Percentiles rank a stretch among this genome's conserved stretches.
Conservation (phyloP, 23 red algal species). For the Cyanidiococcus yangmingshanensis region DNA sequence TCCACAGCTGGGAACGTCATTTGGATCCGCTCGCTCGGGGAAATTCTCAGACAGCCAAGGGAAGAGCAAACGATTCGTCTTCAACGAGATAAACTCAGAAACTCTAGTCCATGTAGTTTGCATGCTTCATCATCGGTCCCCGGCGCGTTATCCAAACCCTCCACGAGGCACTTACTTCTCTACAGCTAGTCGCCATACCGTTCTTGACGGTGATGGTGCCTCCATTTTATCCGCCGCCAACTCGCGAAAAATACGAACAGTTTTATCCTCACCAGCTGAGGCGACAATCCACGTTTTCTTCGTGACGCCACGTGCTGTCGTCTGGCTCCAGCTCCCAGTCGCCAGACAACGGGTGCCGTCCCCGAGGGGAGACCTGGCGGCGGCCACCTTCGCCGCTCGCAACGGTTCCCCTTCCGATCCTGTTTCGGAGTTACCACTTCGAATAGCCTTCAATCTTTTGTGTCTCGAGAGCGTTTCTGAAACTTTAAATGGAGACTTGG, state of each 20-base stretch:
- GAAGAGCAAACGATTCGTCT: slow-evolving; percentile 12
- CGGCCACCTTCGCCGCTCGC: neutral
- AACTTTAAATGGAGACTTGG: too few species aligned
- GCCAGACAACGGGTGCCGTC: neutral
- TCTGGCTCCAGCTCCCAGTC: neutral
- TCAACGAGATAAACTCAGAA: neutral
- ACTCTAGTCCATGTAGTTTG: slow-evolving; percentile 3
- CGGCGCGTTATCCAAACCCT: neutral
- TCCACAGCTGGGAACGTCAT: too few species aligned
- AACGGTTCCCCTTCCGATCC: neutral
- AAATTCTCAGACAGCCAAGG: slow-evolving; percentile 13
- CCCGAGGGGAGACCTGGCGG: neutral
- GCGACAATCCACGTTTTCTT: neutral
- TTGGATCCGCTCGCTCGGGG: too few species aligned
- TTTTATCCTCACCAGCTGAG: slow-evolving; percentile 6
- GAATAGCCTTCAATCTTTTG: too few species aligned
- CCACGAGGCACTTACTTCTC: too few species aligned
- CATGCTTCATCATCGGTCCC: neutral
- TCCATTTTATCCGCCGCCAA: too few species aligned
- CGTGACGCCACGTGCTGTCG: neutral
- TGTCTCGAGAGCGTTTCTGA: too few species aligned
- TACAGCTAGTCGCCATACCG: too few species aligned
- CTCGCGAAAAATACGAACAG: neutral
- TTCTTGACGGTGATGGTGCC: too few species aligned
- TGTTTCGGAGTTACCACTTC: too few species aligned